Conservation (phyloP, 1,284 basidiomycete species). For the Rhizopogon hawkerae region DNA sequence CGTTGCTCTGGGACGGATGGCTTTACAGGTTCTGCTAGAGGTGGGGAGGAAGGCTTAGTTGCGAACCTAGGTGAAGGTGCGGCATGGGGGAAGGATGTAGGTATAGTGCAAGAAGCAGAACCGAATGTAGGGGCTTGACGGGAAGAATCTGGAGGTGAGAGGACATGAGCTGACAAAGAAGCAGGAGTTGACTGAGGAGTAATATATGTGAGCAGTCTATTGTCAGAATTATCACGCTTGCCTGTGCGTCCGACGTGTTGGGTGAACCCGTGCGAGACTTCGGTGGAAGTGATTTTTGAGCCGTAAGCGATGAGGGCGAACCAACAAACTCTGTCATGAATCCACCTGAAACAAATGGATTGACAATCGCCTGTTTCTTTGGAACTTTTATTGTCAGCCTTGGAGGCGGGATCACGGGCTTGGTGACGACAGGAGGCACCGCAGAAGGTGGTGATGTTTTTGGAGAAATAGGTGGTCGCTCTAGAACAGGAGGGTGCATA, state of each 20-base stretch:
- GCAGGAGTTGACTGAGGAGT: background rate
- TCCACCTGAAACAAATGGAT: constrained; percentile 47
- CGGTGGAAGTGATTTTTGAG: constrained; percentile 8
- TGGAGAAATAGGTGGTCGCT: constrained; percentile 7
- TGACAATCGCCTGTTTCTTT: constrained; percentile 23
- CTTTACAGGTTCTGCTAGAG: constrained; percentile 9
- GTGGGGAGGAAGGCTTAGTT: constrained; percentile 6
- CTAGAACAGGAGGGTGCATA: constrained; percentile 8
- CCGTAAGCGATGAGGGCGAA: constrained; percentile 17
- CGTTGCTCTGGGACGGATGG: constrained; percentile 11
- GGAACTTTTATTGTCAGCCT: background rate
- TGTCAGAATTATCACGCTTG: background rate
- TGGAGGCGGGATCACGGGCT: background rate
- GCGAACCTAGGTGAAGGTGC: background rate
- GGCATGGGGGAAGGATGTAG: background rate
- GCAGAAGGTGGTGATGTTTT: constrained; percentile 8
- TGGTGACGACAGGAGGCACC: constrained; percentile 11
- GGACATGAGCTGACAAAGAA: background rate
- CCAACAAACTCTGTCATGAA: constrained; percentile 39
- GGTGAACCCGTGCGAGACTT: constrained; percentile 7
- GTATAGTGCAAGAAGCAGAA: background rate
- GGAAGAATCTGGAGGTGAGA: background rate
- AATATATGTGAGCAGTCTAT: background rate
- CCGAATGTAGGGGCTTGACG: background rate
- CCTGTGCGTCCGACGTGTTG: background rate